Base-by-base conservation (phyloP, 2,329 filamentous ascomycete species). In the Escovopsis sp. region DNA sequence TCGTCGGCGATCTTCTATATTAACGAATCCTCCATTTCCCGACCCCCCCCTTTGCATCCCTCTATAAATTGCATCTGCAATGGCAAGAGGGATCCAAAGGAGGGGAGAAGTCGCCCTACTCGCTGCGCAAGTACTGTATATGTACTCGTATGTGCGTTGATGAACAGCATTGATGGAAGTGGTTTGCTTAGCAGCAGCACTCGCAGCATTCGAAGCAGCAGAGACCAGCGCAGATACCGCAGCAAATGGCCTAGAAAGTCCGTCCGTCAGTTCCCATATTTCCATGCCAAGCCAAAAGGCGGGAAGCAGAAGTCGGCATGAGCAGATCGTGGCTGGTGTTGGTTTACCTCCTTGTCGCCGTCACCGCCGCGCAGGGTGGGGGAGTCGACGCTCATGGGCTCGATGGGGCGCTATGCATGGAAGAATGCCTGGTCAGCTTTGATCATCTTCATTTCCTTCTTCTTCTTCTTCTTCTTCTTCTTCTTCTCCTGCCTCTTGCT, bases 191-290 rank as follows among this genome's bases (percentile, higher is more conserved):
- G 50, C 48, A 61, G 50, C 48, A 57, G 35, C 57, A 62, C 48
- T 64, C 59, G 42, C 59, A 64, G 48, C 61, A 63, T 48, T 64
- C 59, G 42, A 62, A 63, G 48, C 61, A 64, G 48, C 57, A 60
- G 4, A 63, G 52, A 16, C 61, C 61, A 6, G 61, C 60, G 43
- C 61, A 64, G 39, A 64, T 51, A 25, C 61, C 61, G 42, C 61
- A 64, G 53, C 61, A 64, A 38, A 64, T 49, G 12, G 60, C 61
- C 61, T 64, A 33, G 11, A 36, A 4, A 14, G 10, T 10, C n/a
- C 16, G 16, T 15, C 33, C 33, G 33, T 35, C 14, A 35, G 13
- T 14, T 36, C 14, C 20, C 20, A 20, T 20, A 20, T 4, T 20
- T 6, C 3, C 4, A 20, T 20, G 20, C 4, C 20, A 4, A n/a